Evolutionary conservation across 345 rosid genomes (phyloP).

Genomic region (Ceriops decandra): DNA sequence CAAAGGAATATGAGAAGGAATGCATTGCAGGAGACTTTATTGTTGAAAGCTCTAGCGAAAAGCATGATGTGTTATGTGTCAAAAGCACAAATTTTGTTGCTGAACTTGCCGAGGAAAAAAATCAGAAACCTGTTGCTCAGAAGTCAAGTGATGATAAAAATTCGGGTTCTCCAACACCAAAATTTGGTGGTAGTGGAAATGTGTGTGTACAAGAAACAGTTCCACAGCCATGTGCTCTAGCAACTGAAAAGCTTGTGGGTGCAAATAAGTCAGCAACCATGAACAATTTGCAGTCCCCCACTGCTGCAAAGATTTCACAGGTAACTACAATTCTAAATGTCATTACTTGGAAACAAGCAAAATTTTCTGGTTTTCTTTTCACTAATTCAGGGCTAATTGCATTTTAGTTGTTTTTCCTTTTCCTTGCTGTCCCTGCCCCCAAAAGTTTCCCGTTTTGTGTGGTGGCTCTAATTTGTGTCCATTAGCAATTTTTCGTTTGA

Average conservation of each 20-base stretch:
- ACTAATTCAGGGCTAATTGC: too few relatives aligned
- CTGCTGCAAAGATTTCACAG: slow-evolving; percentile 51
- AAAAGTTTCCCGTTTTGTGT: too few relatives aligned
- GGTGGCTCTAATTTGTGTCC: too few relatives aligned
- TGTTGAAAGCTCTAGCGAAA: slow-evolving; percentile 31
- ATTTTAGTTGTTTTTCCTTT: too few relatives aligned
- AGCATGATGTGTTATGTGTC: slow-evolving; percentile 38
- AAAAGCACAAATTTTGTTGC: slow-evolving; percentile 36
- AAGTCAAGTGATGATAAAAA: slow-evolving; percentile 28
- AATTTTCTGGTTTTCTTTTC: too few relatives aligned
- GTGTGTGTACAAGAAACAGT: background rate
- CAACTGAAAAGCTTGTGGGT: slow-evolving; percentile 49
- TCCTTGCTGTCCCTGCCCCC: too few relatives aligned
- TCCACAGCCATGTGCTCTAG: slow-evolving; percentile 44
- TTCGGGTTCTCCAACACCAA: slow-evolving; percentile 31
- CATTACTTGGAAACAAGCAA: too few relatives aligned
- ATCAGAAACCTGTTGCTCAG: slow-evolving; percentile 35
- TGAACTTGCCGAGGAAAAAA: slow-evolving; percentile 22
- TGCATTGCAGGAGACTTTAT: slow-evolving; percentile 30
- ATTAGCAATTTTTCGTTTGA: too few relatives aligned
- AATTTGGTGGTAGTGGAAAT: slow-evolving; percentile 31
- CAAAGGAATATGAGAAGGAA: slow-evolving; percentile 56
- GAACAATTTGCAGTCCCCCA: slow-evolving; percentile 39
- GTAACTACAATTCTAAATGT: slow-evolving; percentile 26
- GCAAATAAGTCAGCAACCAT: slow-evolving; percentile 23